A percentile compares a stretch with the other conserved stretches of the same genome.
phyloP scores from a whole-genome alignment of 73 alveolate species.

The Paraurostyla sp. region DNA sequence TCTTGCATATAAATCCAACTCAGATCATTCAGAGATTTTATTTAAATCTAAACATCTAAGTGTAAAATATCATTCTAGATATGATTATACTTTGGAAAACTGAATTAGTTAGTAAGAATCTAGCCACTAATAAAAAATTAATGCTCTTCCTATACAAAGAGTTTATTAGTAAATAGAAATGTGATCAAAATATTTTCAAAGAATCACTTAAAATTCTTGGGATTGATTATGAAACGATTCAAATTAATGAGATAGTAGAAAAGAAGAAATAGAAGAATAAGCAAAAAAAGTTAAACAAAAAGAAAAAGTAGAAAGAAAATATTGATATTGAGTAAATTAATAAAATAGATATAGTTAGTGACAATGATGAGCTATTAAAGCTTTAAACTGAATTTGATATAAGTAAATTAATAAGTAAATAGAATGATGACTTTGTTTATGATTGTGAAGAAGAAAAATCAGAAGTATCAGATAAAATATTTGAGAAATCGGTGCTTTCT shows the following conservation, averaged over 20 bases:
- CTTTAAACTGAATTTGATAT: background rate
- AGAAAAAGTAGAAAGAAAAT: background rate
- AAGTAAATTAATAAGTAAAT: background rate
- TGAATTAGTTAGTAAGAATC: background rate
- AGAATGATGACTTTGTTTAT: background rate
- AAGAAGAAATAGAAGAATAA: background rate
- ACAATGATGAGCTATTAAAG: background rate
- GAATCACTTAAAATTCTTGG: background rate
- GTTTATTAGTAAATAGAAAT: background rate
- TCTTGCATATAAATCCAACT: background rate
- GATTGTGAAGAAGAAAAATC: background rate
- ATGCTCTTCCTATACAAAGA: background rate
- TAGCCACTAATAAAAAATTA: background rate
- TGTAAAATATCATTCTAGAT: background rate
- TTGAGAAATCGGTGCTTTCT: background rate
- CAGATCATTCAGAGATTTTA: background rate
- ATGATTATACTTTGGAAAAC: background rate
- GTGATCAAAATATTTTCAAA: background rate
- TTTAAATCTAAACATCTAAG: no score
- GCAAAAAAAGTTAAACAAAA: background rate
- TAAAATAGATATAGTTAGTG: background rate
- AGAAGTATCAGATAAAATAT: background rate
- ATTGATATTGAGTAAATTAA: background rate
- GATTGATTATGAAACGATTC: background rate
- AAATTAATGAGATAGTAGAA: background rate